Conservation (phyloP, 2,329 filamentous ascomycete genomes). For the Penicillium olsonii region DNA sequence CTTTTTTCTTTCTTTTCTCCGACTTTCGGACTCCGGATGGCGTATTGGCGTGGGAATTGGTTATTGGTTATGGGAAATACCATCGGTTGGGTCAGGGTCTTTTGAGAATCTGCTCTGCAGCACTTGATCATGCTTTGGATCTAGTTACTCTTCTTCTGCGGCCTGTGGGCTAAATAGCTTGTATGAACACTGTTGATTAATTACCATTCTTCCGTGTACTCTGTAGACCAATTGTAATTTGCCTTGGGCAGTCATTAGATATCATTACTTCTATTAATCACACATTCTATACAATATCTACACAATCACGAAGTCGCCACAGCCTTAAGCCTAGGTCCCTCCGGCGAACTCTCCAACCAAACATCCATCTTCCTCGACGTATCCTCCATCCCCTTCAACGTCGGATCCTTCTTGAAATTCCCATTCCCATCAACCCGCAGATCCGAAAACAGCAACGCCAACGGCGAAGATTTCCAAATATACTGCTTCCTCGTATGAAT, state of each 20-base stretch:
- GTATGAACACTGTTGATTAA: neutral
- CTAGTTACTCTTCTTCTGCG: constrained; percentile 16
- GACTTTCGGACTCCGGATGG: constrained; percentile 14
- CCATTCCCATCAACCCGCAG: constrained; percentile 17
- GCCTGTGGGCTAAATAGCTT: constrained; percentile 16
- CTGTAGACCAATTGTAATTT: no score
- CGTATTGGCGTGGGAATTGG: constrained; percentile 23
- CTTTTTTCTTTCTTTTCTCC: neutral
- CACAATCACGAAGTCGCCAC: constrained; percentile 1
- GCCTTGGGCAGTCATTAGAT: neutral
- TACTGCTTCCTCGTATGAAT: constrained; percentile 26
- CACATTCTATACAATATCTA: neutral
- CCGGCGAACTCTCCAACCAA: constrained; percentile 21
- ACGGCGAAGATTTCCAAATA: constrained; percentile 29
- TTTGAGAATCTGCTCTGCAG: constrained; percentile 13
- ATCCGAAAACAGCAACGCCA: constrained; percentile 26
- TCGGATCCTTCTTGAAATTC: constrained; percentile 14
- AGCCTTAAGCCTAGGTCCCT: constrained; percentile 21
- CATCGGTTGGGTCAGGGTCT: constrained; percentile 13
- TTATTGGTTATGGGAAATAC: constrained; percentile 25
- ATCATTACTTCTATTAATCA: neutral
- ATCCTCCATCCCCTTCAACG: constrained; percentile 24
- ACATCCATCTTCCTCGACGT: constrained; percentile 25
- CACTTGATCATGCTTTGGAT: constrained; percentile 23
- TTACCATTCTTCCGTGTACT: neutral